Evolutionary conservation across 768 basidiomycete species (phyloP).

Genomic region (Megacollybia marginata): DNA sequence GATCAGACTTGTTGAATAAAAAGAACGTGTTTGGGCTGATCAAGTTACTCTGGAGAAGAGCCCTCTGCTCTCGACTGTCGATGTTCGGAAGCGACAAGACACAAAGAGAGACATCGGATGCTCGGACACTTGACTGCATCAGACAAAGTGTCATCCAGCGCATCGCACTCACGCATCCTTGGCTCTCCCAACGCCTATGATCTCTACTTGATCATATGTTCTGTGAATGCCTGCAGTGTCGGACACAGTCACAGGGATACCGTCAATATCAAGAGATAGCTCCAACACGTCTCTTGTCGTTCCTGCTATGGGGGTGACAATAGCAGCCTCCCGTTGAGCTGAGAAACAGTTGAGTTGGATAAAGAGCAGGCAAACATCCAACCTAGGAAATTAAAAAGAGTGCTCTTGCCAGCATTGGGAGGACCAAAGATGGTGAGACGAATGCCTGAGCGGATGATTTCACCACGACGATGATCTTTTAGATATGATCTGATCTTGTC

Average conservation of each 20-base stretch:
- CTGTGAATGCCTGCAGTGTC: slow-evolving; percentile 83
- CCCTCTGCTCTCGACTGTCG: not conserved
- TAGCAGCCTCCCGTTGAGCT: slow-evolving; percentile 86
- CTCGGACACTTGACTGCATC: slow-evolving; percentile 33
- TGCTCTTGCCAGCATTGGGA: slow-evolving; percentile 93
- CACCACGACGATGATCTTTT: slow-evolving; percentile 68
- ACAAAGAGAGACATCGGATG: slow-evolving; percentile 71
- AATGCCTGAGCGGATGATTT: slow-evolving; percentile 77
- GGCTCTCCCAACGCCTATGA: slow-evolving; percentile 76
- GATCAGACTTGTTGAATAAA: slow-evolving; percentile 76
- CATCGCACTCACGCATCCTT: slow-evolving; percentile 44
- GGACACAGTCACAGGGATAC: slow-evolving; percentile 70
- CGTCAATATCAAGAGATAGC: slow-evolving; percentile 81
- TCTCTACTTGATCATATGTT: slow-evolving; percentile 67
- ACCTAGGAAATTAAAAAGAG: slow-evolving; percentile 81
- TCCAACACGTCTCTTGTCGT: slow-evolving; percentile 88
- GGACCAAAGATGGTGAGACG: slow-evolving; percentile 86
- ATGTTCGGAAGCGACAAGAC: slow-evolving; percentile 64
- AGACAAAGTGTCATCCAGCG: not conserved
- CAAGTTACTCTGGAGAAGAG: slow-evolving; percentile 36
- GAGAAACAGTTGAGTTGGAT: not conserved
- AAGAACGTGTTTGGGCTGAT: slow-evolving; percentile 55
- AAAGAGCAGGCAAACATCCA: not conserved
- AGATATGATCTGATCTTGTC: slow-evolving; percentile 48
- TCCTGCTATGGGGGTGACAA: slow-evolving; percentile 81